Evolutionary conservation across 257 asterid species (phyloP).

Genomic region (Nicotiana paniculata): DNA sequence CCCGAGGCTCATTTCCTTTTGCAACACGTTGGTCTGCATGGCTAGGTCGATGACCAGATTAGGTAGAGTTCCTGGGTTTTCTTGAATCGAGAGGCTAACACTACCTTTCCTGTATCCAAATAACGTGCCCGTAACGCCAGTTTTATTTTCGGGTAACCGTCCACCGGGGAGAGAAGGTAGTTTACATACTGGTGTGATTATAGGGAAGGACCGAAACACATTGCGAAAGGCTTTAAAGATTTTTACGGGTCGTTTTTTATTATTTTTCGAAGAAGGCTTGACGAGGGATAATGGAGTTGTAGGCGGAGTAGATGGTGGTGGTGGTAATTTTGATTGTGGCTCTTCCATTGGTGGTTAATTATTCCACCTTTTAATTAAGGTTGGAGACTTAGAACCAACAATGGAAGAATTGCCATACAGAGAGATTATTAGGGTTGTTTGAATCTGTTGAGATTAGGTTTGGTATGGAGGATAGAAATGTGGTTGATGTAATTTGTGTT

Average conservation of each 20-base stretch:
- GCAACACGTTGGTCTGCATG: slow-evolving; percentile 33
- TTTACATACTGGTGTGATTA: slow-evolving; percentile 52
- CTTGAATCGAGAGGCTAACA: slow-evolving; percentile 36
- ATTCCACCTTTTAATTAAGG: slow-evolving; percentile 1
- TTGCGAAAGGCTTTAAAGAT: slow-evolving; percentile 54
- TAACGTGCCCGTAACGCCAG: slow-evolving; percentile 51
- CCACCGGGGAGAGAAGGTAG: slow-evolving; percentile 67
- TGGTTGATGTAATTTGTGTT: neutral
- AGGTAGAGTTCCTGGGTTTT: slow-evolving; percentile 36
- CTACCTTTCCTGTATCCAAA: slow-evolving; percentile 52
- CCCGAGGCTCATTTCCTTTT: slow-evolving; percentile 38
- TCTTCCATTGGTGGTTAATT: slow-evolving; percentile 61
- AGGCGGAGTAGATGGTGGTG: slow-evolving; percentile 27
- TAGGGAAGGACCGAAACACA: slow-evolving; percentile 77
- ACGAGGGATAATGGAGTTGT: slow-evolving; percentile 38
- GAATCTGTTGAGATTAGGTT: neutral
- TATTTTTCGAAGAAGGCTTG: slow-evolving; percentile 46
- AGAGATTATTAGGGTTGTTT: neutral
- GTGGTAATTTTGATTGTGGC: slow-evolving; percentile 21
- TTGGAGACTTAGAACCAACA: slow-evolving; percentile 17
- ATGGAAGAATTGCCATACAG: slow-evolving; percentile 25
- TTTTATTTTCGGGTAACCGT: slow-evolving; percentile 1
- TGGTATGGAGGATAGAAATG: neutral
- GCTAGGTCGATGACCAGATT: slow-evolving; percentile 35
- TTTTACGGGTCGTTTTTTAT: slow-evolving; percentile 25